Conservation (phyloP, 2,329 filamentous ascomycete genomes). For the Cercospora canescens region DNA sequence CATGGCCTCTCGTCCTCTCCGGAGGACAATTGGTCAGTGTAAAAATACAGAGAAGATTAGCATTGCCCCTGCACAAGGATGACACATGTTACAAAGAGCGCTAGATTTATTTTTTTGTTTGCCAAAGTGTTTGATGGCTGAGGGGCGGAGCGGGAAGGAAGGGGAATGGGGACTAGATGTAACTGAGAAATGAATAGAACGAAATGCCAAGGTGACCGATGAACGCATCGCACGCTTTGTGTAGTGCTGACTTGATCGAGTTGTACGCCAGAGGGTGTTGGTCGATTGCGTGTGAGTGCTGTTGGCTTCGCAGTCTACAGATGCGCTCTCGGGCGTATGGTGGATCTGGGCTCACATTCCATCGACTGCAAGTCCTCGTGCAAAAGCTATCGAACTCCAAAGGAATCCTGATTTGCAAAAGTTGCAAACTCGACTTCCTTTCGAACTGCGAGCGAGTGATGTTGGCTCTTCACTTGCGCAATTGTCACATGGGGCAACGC, state of each 20-base stretch:
- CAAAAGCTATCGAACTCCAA: too few species aligned
- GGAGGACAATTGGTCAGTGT: background rate
- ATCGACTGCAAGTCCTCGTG: too few species aligned
- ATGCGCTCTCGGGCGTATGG: too few species aligned
- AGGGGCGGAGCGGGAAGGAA: background rate
- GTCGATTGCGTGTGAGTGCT: too few species aligned
- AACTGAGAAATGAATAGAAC: too few species aligned
- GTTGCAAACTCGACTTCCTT: background rate
- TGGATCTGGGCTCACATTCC: too few species aligned
- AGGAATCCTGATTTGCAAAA: background rate
- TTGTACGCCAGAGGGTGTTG: too few species aligned
- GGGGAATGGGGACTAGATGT: too few species aligned
- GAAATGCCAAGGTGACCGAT: too few species aligned
- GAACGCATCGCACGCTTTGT: too few species aligned
- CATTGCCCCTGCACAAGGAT: slow-evolving; percentile 60
- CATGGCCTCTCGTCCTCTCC: background rate
- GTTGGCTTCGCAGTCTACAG: background rate
- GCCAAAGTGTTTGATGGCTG: background rate
- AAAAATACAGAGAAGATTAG: slow-evolving; percentile 52
- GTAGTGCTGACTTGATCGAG: too few species aligned
- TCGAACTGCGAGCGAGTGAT: background rate
- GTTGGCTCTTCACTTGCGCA: background rate
- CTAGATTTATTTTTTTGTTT: background rate
- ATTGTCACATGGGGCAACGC: background rate
- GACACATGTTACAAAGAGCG: slow-evolving; percentile 6